Base-by-base conservation (phyloP, 495 filamentous ascomycete species). In the Aspergillus cavernicola region DNA sequence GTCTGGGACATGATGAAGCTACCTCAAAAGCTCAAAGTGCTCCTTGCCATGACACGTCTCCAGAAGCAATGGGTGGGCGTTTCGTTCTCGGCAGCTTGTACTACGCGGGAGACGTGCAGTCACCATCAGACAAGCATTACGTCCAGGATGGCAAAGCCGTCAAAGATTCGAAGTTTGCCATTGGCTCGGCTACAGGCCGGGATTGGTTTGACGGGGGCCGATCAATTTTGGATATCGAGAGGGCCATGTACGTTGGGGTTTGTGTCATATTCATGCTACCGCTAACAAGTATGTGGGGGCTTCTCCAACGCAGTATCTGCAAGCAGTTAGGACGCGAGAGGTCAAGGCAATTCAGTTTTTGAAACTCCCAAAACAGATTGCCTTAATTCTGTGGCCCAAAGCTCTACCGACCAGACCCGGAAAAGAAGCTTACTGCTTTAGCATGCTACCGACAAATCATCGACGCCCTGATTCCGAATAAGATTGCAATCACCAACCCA, bases 21-120 rank as follows among this genome's bases (percentile, higher is more conserved):
- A 40, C 42, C 53, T 1, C 58, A 68, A 26, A 63, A 64, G 36
- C 50, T 66, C 29, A 49, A 66, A 31, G 51, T 70, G 32, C 56
- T 72, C 56, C 59, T 67, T 56, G 46, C 62, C n/a, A 56, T 72
- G 47, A 63, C 60, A 39, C 42, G 56, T 28, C 57, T 64, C n/a
- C 62, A 71, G 39, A 66, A 65, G 50, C 22, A 62, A 43, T 69
- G 62, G 59, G 44, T 64, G 32, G 63, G 64, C 20, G 52, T 59
- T 52, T 62, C 57, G 16, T 69, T 73, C 57, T 59, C 57, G 66
- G 68, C 20, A 63, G 62, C 48, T 55, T 69, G n/a, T 71, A 69
- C 33, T 66, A 66, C 45, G 36, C 39, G 16, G 12, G 26, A 32
- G 64, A 66, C 39, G 36, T 66, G 32, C 57, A 59, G 49, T 22